Base-by-base conservation (phyloP, 164 flowering plant species). In the Malania oleifera region DNA sequence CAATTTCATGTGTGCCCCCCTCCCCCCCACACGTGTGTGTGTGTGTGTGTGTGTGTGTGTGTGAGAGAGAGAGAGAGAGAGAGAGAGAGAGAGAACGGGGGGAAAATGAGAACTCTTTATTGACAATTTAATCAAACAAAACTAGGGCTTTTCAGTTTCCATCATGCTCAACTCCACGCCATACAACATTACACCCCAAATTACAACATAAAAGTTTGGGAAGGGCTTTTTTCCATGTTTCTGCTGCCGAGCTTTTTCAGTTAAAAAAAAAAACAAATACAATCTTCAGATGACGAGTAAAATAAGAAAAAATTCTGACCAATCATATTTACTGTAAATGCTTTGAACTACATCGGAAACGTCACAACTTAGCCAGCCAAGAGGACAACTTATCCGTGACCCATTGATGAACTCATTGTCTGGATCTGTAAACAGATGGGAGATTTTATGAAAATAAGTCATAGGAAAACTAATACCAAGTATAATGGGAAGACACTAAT, bases 401-500 rank as follows among this genome's bases (percentile, higher is more conserved):
- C 82, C 22, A 59, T 54, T 22, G 81, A 71, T 35, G 85, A 66
- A 70, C 82, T 68, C 68, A 77, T 35, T 41, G 56, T 59, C 48
- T 86, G 92, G 57, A 86, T 82, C 89, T 84, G 84, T 68, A 22
- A 63, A 56, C 26, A 62, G 20, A 11, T 14, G 7, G 39, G 18
- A 65, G 20, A 27, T 2, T 35, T 14, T 7, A 15, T 35, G 29
- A 29, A 7, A 11, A 3, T 22, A 18, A 18, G n/a, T n/a, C n/a
- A n/a, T n/a, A n/a, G n/a, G n/a, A 34, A 39, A 48, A 35, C 22
- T 19, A 35, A 20, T 25, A 29, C 39, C 14, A 34, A 60, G 22
- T 26, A 29, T 14, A 5, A 49, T n/a, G n/a, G n/a, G n/a, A n/a
- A n/a, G n/a, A n/a, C n/a, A n/a, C n/a, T n/a, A n/a, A 24, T 6